Evolutionary conservation across 78 protist species (phyloP).

Genomic region (Thecamonas trahens): DNA sequence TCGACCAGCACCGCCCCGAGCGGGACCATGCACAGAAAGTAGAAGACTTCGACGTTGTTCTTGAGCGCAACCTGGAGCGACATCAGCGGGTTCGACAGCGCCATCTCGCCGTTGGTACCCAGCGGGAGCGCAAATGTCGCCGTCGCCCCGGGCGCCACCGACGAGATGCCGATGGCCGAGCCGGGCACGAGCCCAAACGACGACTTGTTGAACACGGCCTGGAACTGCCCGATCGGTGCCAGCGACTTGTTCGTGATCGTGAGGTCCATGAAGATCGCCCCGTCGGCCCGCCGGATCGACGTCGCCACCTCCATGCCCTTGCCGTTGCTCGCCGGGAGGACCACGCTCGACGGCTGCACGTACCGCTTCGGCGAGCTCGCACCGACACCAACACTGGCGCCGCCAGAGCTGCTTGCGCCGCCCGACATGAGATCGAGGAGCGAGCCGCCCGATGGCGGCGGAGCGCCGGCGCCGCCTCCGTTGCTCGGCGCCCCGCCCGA

Average conservation of each 20-base stretch:
- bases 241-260: constrained; percentile 21
- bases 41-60: constrained; percentile 49
- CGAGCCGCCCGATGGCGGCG: neutral
- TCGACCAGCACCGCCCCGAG: constrained; percentile 10
- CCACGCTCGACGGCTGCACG: neutral
- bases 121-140: neutral
- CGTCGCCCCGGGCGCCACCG: neutral
- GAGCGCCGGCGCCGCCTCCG: neutral
- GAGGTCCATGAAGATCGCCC: constrained; percentile 22
- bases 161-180: neutral
- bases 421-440: neutral
- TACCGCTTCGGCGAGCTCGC: neutral
- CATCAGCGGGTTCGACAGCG: neutral
- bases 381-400: neutral
- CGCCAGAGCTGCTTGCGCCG: neutral
- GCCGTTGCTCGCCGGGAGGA: constrained; percentile 10
- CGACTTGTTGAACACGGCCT: constrained; percentile 44
- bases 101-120: neutral
- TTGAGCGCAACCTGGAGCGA: constrained; percentile 52
- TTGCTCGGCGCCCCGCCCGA: neutral
- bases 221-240: constrained; percentile 27
- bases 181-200: constrained; percentile 21
- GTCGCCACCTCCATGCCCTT: constrained; percentile 42
- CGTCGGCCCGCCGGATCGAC: constrained; percentile 16
- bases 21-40: constrained; percentile 13